Conservation (phyloP, 495 filamentous ascomycete genomes). For the Penicillium alfredii region DNA sequence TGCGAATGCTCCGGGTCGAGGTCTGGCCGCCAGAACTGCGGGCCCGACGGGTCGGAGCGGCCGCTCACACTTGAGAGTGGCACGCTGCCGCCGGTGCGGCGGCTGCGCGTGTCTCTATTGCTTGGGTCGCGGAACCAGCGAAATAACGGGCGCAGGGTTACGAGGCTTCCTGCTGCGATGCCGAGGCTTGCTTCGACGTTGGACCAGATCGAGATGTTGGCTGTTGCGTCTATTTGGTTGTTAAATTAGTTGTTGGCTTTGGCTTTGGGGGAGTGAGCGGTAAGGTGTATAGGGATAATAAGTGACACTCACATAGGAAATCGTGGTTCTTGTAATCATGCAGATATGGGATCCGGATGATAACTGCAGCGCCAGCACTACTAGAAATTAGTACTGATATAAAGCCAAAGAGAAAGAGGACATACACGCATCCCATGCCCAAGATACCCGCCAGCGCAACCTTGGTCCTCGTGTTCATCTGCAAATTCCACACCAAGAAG, state of each 20-base stretch:
- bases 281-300: too few species aligned
- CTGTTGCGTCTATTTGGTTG: conserved; percentile 30
- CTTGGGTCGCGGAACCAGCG: conserved; percentile 37
- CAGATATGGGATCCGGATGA: conserved; percentile 34
- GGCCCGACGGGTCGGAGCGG: conserved; percentile 15
- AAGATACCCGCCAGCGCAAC: conserved; percentile 32
- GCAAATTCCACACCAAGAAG: conserved; percentile 33
- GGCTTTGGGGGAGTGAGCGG: too few species aligned
- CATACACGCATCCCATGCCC: conserved; percentile 39
- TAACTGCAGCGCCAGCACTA: conserved; percentile 35
- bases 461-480: conserved; percentile 36
- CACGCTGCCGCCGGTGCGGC: conserved; percentile 24
- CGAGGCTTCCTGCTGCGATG: conserved; percentile 42
- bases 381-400: conserved; percentile 5
- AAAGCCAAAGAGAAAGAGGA: conserved; percentile 1
- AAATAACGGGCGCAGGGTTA: conserved; percentile 44
- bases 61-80: conserved; percentile 31
- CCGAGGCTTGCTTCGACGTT: conserved; percentile 42
- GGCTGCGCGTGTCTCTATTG: conserved; percentile 23
- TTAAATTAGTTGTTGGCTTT: too few species aligned
- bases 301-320: conserved; percentile 28
- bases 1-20: conserved; percentile 23
- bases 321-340: conserved; percentile 23
- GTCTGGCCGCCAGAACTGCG: conserved; percentile 33
- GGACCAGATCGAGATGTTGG: conserved; percentile 43